Percentiles rank a stretch among this genome's conserved stretches.
Evolutionary conservation across 768 basidiomycete genomes (phyloP).

Genomic region (Leucocoprinus sp.): DNA sequence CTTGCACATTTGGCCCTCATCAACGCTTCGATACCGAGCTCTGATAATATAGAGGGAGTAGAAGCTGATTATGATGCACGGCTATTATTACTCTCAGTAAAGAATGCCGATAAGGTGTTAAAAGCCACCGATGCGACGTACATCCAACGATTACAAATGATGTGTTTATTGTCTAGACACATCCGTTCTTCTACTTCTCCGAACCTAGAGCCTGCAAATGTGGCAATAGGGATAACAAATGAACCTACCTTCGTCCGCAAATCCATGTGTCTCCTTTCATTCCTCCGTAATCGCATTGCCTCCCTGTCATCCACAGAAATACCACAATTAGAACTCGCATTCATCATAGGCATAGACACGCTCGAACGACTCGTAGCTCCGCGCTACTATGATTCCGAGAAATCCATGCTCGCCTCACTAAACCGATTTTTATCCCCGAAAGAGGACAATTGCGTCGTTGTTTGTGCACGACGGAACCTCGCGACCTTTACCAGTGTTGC

Average conservation of each 20-base stretch:
- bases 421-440: slow-evolving; percentile 45
- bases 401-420: slow-evolving; percentile 50
- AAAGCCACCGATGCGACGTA: slow-evolving; percentile 66
- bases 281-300: slow-evolving; percentile 27
- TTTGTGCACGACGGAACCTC: slow-evolving; percentile 51
- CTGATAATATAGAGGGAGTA: too few relatives aligned
- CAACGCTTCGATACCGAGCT: slow-evolving; percentile 29
- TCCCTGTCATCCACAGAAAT: slow-evolving; percentile 19
- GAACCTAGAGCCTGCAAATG: too few relatives aligned
- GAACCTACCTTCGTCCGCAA: slow-evolving; percentile 89
- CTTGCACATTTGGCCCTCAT: slow-evolving; percentile 76
- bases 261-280: slow-evolving; percentile 46
- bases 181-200: slow-evolving; percentile 8
- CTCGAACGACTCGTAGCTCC: slow-evolving; percentile 71
- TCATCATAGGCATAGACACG: slow-evolving; percentile 81
- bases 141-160: slow-evolving; percentile 83
- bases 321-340: slow-evolving; percentile 41
- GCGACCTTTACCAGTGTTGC: not conserved
- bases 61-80: slow-evolving; percentile 53
- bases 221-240: slow-evolving; percentile 76
- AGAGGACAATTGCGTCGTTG: slow-evolving; percentile 51
- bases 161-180: slow-evolving; percentile 55
- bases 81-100: slow-evolving; percentile 73
- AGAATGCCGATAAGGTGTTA: slow-evolving; percentile 79
- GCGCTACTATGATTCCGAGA: slow-evolving; percentile 57